A percentile compares a stretch with the other conserved stretches of the same genome.
Conservation (phyloP, 2,329 filamentous ascomycete species). For the Sporothrix mexicana region DNA sequence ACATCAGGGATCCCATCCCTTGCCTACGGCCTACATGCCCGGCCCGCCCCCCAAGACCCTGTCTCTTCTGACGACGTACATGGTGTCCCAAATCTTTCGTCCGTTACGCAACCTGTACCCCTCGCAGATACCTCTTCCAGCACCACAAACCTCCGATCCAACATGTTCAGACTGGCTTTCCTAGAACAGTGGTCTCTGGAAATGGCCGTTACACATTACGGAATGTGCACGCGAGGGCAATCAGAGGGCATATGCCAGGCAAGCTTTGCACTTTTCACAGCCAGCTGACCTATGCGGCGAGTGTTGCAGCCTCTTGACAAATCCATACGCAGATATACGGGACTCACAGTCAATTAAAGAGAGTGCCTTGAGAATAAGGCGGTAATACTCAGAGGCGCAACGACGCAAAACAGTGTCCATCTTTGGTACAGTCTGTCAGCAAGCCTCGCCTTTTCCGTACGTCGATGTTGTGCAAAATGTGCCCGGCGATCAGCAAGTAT, state of each 20-base stretch:
- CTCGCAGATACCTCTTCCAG: conserved; percentile 4
- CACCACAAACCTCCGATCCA: neutral
- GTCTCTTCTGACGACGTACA: conserved; percentile 1
- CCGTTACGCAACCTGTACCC: conserved; percentile 12
- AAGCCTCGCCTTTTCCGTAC: too few species aligned
- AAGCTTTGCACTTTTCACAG: neutral
- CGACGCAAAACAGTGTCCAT: neutral
- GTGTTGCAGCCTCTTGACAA: conserved; percentile 9
- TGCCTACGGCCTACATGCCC: neutral
- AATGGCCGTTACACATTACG: conserved; percentile 16
- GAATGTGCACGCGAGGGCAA: conserved; percentile 8
- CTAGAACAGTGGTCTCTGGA: neutral
- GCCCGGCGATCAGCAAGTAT: neutral
- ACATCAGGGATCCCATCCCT: neutral
- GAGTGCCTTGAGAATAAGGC: neutral
- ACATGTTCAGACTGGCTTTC: neutral
- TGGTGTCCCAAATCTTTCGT: conserved; percentile 12
- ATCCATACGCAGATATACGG: neutral
- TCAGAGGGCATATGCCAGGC: neutral
- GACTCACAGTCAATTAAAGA: too few species aligned
- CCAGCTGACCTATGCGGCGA: neutral
- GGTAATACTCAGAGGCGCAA: neutral
- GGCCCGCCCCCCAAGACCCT: conserved; percentile 17
- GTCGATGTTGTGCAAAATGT: too few species aligned
- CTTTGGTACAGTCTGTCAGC: too few species aligned